phyloP scores from a whole-genome alignment of 768 basidiomycete species.

The Termitomyces sp. region DNA sequence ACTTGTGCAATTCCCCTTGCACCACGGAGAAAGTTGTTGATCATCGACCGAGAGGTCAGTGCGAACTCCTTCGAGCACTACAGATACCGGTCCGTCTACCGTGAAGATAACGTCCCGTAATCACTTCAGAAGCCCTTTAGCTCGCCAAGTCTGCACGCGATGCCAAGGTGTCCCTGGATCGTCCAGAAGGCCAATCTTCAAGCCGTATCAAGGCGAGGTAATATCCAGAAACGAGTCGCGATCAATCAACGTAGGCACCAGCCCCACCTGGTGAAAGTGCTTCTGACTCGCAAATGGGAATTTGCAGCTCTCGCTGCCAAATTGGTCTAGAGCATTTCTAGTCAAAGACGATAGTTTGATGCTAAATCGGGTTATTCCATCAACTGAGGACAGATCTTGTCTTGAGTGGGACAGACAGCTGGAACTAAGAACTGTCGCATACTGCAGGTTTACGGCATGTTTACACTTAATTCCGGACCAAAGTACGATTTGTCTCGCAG shows the following conservation, averaged over 20 bases:
- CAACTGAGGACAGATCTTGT: not conserved
- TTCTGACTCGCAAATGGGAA: not conserved
- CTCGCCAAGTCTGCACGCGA: not conserved
- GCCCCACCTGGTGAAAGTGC: not conserved
- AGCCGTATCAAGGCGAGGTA: not conserved
- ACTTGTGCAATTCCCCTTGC: not conserved
- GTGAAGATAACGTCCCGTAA: not conserved
- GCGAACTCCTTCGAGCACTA: not conserved
- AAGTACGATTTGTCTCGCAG: too few relatives aligned
- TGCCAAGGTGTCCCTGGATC: not conserved
- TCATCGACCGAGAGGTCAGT: not conserved
- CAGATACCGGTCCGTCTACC: not conserved
- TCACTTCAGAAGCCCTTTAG: not conserved
- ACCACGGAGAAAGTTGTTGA: constrained; percentile 1
- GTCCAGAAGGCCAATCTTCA: not conserved
- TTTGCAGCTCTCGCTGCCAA: not conserved
- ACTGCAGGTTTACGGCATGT: not conserved
- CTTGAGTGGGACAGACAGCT: not conserved
- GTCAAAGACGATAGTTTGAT: not conserved
- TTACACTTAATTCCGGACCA: too few relatives aligned
- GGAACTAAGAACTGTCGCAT: not conserved
- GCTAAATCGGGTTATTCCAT: not conserved
- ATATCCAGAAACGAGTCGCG: not conserved
- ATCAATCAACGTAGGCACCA: not conserved
- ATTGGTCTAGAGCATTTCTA: not conserved